phyloP scores from a whole-genome alignment of 495 filamentous ascomycete species.

The Trichoderma reesei region DNA sequence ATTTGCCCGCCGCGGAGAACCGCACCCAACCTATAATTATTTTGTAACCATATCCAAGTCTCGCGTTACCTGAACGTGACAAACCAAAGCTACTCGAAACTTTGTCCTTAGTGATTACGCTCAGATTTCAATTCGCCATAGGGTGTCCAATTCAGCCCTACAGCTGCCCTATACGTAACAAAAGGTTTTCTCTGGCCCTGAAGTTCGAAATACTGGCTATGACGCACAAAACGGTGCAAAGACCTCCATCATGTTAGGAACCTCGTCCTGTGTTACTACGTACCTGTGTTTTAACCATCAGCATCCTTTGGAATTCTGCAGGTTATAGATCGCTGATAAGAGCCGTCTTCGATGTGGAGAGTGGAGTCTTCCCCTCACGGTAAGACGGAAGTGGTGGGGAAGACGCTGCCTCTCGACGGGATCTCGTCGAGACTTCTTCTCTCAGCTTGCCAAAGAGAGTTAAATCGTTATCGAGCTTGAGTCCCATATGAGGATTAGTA shows the following conservation, averaged over 20 bases:
- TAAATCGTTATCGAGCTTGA: neutral
- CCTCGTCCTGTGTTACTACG: too few species aligned
- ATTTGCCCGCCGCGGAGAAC: neutral
- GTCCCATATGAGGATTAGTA: neutral
- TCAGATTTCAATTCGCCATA: neutral
- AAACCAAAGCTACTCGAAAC: neutral
- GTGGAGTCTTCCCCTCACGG: conserved; percentile 1
- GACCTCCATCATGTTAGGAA: too few species aligned
- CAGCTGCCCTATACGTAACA: neutral
- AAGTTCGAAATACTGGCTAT: too few species aligned
- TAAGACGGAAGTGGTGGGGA: neutral
- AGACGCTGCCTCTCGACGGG: neutral
- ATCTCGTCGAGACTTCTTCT: neutral
- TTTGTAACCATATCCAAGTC: neutral
- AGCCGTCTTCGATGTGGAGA: neutral
- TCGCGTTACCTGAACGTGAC: neutral
- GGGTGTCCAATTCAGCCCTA: neutral
- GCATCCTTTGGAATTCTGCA: neutral
- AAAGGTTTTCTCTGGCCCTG: too few species aligned
- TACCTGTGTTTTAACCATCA: too few species aligned
- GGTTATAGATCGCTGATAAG: neutral
- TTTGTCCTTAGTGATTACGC: neutral
- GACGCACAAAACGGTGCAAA: too few species aligned
- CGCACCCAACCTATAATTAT: neutral
- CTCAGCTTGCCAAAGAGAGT: neutral